These are phyloP conservation scores for Neostapfia colusana DNA, from an alignment of 176 grass and related monocot species.

Conservation along the genomic window DNA sequence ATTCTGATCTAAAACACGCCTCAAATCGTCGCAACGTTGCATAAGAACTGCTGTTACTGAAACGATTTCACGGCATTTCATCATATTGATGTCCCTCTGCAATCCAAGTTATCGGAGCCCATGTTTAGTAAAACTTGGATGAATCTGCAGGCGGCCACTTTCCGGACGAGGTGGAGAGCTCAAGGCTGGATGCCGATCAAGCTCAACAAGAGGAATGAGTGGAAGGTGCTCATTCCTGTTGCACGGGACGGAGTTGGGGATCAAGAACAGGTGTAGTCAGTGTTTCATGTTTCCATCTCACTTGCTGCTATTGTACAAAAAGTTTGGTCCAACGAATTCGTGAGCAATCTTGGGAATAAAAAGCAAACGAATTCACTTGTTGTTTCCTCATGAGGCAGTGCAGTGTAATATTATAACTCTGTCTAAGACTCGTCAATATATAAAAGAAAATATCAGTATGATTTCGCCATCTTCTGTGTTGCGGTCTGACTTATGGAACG, in stretches of 20 bases:
- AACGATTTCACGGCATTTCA: not conserved
- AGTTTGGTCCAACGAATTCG: slow-evolving; percentile 23
- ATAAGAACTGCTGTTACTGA: not conserved
- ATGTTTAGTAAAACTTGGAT: not conserved
- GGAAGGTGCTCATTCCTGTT: not conserved
- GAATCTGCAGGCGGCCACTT: slow-evolving; percentile 41
- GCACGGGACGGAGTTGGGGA: slow-evolving; percentile 20
- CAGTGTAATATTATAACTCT: slow-evolving; percentile 9
- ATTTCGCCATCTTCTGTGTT: not conserved
- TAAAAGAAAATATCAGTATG: not conserved
- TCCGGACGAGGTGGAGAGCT: slow-evolving; percentile 19
- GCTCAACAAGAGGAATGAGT: slow-evolving; percentile 36
- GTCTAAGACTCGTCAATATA: slow-evolving; percentile 14
- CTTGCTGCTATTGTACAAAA: slow-evolving; percentile 32
- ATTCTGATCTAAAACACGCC: not conserved
- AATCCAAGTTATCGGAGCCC: not conserved
- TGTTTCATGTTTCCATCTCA: slow-evolving; percentile 12
- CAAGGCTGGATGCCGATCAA: slow-evolving; percentile 1
- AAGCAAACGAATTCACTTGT: slow-evolving; percentile 19
- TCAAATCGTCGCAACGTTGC: not conserved
- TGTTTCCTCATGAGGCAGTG: not conserved
- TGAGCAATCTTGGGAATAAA: slow-evolving; percentile 24
- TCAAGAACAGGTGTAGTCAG: not conserved
- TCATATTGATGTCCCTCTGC: not conserved
- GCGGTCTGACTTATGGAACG: not conserved